Conservation (phyloP, 2,329 filamentous ascomycete species). For the Graphilbum fragrans region DNA sequence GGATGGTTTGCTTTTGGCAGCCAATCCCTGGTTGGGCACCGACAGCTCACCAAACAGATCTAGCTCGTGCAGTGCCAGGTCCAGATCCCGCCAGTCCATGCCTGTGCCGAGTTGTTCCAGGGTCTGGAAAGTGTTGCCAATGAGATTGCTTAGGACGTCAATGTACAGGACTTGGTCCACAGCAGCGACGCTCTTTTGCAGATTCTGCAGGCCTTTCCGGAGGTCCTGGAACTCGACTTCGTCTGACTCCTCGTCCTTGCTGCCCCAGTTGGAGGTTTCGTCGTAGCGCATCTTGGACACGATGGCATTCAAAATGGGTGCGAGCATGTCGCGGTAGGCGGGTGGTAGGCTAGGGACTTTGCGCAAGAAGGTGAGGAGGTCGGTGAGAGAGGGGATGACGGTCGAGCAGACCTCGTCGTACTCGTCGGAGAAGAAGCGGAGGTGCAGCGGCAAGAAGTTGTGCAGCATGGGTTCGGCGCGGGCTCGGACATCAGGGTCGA, state of each 20-base stretch:
- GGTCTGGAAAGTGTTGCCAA: constrained; percentile 77
- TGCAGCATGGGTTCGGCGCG: constrained; percentile 74
- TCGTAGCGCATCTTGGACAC: constrained; percentile 96
- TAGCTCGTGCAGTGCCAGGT: constrained; percentile 90
- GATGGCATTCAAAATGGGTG: constrained; percentile 81
- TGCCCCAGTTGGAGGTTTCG: constrained; percentile 84
- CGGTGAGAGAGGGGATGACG: constrained; percentile 85
- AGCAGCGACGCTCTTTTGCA: constrained; percentile 86
- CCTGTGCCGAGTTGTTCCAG: constrained; percentile 60
- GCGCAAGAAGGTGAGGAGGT: constrained; percentile 81
- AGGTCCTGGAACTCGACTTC: constrained; percentile 96
- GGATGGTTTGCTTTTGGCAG: constrained; percentile 71
- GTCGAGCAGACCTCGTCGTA: constrained; percentile 97
- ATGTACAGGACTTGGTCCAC: constrained; percentile 85
- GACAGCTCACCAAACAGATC: constrained; percentile 90
- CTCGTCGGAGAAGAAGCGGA: constrained; percentile 94
- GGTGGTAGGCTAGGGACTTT: constrained; percentile 63
- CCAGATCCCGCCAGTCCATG: constrained; percentile 89
- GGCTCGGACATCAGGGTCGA: constrained; percentile 50
- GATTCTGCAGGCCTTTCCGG: constrained; percentile 73
- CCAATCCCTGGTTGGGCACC: constrained; percentile 78
- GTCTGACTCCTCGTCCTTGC: constrained; percentile 88
- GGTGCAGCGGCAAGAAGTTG: constrained; percentile 71
- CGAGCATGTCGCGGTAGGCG: constrained; percentile 70
- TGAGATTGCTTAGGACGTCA: constrained; percentile 73